phyloP scores from a whole-genome alignment of 2,329 filamentous ascomycete genomes.

The Botryotinia calthae region DNA sequence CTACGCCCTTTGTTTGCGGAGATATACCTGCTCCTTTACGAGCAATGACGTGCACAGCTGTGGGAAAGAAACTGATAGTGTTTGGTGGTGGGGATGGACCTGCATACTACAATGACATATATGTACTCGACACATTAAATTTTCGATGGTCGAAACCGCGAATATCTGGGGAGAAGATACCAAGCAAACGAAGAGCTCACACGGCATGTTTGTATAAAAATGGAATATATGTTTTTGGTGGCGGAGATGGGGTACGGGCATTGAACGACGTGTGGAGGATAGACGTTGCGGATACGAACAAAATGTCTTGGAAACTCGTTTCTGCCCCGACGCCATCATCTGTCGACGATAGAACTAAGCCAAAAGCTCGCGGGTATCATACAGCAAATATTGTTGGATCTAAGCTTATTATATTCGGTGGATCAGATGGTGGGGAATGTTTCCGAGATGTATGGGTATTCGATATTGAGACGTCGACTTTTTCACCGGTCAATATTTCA shows the following conservation, averaged over 20 bases:
- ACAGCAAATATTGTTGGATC: slow-evolving; percentile 71
- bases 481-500: slow-evolving; percentile 59
- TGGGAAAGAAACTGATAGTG: slow-evolving; percentile 67
- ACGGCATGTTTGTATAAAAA: slow-evolving; percentile 71
- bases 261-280: slow-evolving; percentile 72
- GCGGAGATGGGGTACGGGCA: slow-evolving; percentile 66
- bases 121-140: slow-evolving; percentile 68
- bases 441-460: slow-evolving; percentile 74
- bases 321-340: slow-evolving; percentile 46
- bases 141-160: slow-evolving; percentile 64
- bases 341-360: slow-evolving; percentile 47
- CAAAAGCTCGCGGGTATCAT: slow-evolving; percentile 67
- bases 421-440: slow-evolving; percentile 68
- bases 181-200: slow-evolving; percentile 63
- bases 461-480: slow-evolving; percentile 60
- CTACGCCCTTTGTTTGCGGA: slow-evolving; percentile 60
- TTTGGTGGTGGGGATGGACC: slow-evolving; percentile 70
- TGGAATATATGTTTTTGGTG: slow-evolving; percentile 70
- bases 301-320: slow-evolving; percentile 67
- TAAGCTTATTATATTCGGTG: slow-evolving; percentile 70
- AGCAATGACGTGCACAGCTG: slow-evolving; percentile 70
- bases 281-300: slow-evolving; percentile 62
- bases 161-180: slow-evolving; percentile 54
- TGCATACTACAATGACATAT: slow-evolving; percentile 70
- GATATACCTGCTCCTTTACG: slow-evolving; percentile 63